phyloP scores from a whole-genome alignment of 2,329 filamentous ascomycete genomes.

The Ambrosiella xylebori region DNA sequence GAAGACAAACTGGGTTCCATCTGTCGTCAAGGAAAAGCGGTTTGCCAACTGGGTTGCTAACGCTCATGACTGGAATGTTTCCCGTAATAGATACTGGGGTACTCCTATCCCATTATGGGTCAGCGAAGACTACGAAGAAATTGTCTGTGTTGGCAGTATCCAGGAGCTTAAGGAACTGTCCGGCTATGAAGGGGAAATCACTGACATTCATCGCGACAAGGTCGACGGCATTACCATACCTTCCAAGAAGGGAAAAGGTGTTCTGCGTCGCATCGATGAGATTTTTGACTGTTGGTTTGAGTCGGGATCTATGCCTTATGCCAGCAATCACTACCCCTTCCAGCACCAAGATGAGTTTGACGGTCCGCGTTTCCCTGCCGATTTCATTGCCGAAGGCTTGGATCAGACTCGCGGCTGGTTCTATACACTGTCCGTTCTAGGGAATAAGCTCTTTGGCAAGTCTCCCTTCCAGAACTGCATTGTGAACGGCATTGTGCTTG shows the following conservation, averaged over 20 bases:
- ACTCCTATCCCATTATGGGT: conserved; percentile 18
- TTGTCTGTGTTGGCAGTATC: conserved; percentile 17
- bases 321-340: conserved; percentile 17
- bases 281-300: conserved; percentile 19
- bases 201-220: conserved; percentile 17
- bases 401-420: conserved; percentile 19
- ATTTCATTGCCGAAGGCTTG: conserved; percentile 18
- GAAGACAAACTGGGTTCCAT: conserved; percentile 17
- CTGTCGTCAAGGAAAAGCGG: conserved; percentile 17
- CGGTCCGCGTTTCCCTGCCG: conserved; percentile 16
- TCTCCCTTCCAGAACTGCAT: conserved; percentile 18
- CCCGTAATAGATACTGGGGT: conserved; percentile 17
- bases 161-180: conserved; percentile 16
- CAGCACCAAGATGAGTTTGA: conserved; percentile 16
- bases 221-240: conserved; percentile 18
- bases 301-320: conserved; percentile 18
- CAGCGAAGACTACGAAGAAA: conserved; percentile 17
- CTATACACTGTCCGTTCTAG: conserved; percentile 17
- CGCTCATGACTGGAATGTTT: conserved; percentile 17
- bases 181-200: conserved; percentile 15
- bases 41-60: conserved; percentile 18
- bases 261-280: conserved; percentile 16
- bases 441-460: conserved; percentile 16
- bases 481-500: conserved; percentile 18
- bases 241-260: conserved; percentile 16